Evolutionary conservation across 1,284 basidiomycete species (phyloP).

Genomic region (Heliocybe sulcata): DNA sequence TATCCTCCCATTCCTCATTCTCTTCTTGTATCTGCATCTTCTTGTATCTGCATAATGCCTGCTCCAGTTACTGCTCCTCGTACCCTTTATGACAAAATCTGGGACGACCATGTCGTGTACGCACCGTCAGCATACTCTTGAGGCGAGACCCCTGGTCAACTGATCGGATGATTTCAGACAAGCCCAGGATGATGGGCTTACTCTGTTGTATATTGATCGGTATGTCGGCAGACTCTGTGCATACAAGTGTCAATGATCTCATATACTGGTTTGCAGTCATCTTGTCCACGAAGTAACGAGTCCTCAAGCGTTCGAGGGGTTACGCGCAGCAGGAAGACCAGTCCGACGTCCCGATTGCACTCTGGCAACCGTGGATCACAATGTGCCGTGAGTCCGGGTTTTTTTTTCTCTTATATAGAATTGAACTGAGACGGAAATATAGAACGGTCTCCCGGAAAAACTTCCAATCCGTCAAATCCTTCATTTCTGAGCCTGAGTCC

Average conservation of each 20-base stretch:
- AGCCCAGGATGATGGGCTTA: slow-evolving; percentile 75
- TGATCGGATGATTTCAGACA: slow-evolving; percentile 40
- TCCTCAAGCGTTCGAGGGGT: slow-evolving; percentile 93
- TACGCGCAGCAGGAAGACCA: slow-evolving; percentile 73
- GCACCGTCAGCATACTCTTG: neutral
- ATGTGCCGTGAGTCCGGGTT: slow-evolving; percentile 83
- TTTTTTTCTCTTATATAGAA: neutral
- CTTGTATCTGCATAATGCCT: slow-evolving; percentile 38
- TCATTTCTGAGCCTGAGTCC: slow-evolving; percentile 87
- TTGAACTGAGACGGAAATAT: neutral
- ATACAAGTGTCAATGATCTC: neutral
- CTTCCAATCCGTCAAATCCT: slow-evolving; percentile 69
- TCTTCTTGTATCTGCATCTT: slow-evolving; percentile 4
- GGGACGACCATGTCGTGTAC: slow-evolving; percentile 91
- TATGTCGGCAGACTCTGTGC: slow-evolving; percentile 22
- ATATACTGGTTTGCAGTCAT: slow-evolving; percentile 47
- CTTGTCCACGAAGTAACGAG: slow-evolving; percentile 95
- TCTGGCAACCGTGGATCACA: slow-evolving; percentile 93
- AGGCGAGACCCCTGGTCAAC: too few relatives aligned
- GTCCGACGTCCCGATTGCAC: slow-evolving; percentile 93
- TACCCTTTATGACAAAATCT: slow-evolving; percentile 94
- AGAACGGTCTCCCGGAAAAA: slow-evolving; percentile 86
- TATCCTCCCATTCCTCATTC: neutral
- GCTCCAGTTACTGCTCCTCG: slow-evolving; percentile 52
- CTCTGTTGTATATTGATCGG: slow-evolving; percentile 92